Conservation (phyloP, 805 yeast genomes). For the Jamesozyma jinghongensis region DNA sequence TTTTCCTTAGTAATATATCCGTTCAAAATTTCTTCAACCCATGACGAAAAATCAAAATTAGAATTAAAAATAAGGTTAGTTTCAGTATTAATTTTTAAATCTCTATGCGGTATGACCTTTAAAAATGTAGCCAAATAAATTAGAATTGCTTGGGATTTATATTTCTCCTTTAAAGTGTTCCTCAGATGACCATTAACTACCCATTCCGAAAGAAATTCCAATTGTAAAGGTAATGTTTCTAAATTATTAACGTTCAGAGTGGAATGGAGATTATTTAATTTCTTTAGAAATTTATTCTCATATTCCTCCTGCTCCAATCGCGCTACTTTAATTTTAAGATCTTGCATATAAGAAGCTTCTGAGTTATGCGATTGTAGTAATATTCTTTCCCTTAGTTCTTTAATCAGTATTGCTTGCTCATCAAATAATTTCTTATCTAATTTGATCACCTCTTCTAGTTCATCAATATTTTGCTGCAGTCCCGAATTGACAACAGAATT, state of each 20-base stretch:
- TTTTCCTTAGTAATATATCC: not conserved
- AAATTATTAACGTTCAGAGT: not conserved
- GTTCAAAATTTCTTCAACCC: not conserved
- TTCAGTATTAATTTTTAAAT: too few species aligned
- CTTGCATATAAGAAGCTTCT: not conserved
- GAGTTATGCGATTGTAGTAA: not conserved
- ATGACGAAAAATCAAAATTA: not conserved
- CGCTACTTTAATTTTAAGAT: conserved; percentile 1
- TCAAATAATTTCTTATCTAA: not conserved
- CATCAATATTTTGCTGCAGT: not conserved
- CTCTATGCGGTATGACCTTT: too few species aligned
- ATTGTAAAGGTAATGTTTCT: not conserved
- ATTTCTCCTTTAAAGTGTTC: not conserved
- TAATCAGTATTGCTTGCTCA: not conserved
- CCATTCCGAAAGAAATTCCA: not conserved
- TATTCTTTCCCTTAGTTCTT: not conserved
- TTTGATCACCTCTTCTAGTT: not conserved
- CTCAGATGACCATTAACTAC: not conserved
- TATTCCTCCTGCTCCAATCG: conserved; percentile 3
- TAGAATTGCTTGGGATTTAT: not conserved
- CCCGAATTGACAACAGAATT: not conserved
- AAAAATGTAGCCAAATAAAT: not conserved
- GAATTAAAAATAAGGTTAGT: not conserved
- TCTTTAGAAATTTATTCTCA: conserved; percentile 4
- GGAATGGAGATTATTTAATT: not conserved